These are phyloP conservation scores for Vicia sativa DNA, from an alignment of 306 rosid species.

Conservation along the genomic window DNA sequence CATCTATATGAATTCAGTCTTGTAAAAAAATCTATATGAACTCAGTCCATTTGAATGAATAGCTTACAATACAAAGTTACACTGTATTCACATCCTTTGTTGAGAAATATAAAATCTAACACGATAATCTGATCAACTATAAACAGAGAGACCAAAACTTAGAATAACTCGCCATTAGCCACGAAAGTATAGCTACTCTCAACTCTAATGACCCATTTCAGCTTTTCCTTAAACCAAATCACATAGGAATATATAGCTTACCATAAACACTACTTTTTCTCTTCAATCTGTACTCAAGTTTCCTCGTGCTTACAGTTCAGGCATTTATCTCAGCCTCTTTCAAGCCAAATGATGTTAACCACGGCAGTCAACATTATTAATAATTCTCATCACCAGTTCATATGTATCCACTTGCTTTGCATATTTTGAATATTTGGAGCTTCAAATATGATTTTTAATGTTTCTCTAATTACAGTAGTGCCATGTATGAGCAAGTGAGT, in stretches of 20 bases:
- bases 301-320: slow-evolving; percentile 28
- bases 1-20: not conserved
- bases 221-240: slow-evolving; percentile 35
- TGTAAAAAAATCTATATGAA: slow-evolving; percentile 11
- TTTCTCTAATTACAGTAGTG: slow-evolving; percentile 22
- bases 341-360: slow-evolving; percentile 30
- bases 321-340: slow-evolving; percentile 20
- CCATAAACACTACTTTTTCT: slow-evolving; percentile 30
- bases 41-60: slow-evolving; percentile 25
- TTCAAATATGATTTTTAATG: slow-evolving; percentile 28
- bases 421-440: slow-evolving; percentile 37
- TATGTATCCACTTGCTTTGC: slow-evolving; percentile 34
- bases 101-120: slow-evolving; percentile 17
- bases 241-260: slow-evolving; percentile 17
- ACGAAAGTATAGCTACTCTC: slow-evolving; percentile 34
- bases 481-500: slow-evolving; percentile 5
- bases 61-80: slow-evolving; percentile 36
- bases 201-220: slow-evolving; percentile 33
- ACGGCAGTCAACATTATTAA: slow-evolving; percentile 31
- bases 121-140: slow-evolving; percentile 35
- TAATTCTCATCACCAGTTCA: slow-evolving; percentile 28
- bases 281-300: slow-evolving; percentile 33
- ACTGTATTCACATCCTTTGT: slow-evolving; percentile 20
- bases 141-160: slow-evolving; percentile 39
- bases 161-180: slow-evolving; percentile 36